Percentiles rank a stretch among this genome's conserved stretches.
Evolutionary conservation across 164 flowering plant species (phyloP).

Genomic region (Berberis vulgaris): DNA sequence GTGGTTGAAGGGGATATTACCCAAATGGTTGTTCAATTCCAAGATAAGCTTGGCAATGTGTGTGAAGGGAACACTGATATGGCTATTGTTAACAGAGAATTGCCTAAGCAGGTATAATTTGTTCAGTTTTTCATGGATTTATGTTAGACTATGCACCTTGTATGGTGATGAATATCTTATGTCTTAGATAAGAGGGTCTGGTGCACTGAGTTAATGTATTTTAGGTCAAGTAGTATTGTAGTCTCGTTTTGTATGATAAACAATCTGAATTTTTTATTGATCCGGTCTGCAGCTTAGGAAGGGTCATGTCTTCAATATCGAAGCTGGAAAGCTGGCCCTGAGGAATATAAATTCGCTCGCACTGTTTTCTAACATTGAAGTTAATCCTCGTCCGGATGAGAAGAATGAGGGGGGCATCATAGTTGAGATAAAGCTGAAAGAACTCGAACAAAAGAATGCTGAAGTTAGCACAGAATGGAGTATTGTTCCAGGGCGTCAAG

Average conservation of each 20-base stretch:
- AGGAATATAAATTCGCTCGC: slow-evolving; percentile 81
- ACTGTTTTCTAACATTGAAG: slow-evolving; percentile 93
- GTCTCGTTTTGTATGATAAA: neutral
- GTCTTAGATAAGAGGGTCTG: no score
- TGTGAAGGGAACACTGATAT: slow-evolving; percentile 80
- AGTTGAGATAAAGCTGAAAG: slow-evolving; percentile 95
- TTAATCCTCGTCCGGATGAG: slow-evolving; percentile 94
- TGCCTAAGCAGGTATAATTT: slow-evolving; percentile 67
- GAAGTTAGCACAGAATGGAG: slow-evolving; percentile 99
- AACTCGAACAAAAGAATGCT: slow-evolving; percentile 88
- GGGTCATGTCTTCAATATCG: slow-evolving; percentile 86
- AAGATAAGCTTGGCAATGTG: slow-evolving; percentile 94
- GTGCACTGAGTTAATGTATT: no score
- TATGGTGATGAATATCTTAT: neutral
- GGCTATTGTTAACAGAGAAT: slow-evolving; percentile 62
- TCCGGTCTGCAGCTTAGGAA: slow-evolving; percentile 52
- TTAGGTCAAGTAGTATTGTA: no score
- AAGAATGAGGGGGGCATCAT: slow-evolving; percentile 94
- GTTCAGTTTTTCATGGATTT: neutral
- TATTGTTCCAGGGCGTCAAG: slow-evolving; percentile 94
- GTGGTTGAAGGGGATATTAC: slow-evolving; percentile 98
- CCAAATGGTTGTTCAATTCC: slow-evolving; percentile 65
- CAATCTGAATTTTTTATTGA: slow-evolving; percentile 6
- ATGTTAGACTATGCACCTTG: neutral
- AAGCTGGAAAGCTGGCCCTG: slow-evolving; percentile 94